Base-by-base conservation (phyloP, 2,329 filamentous ascomycete species). In the Diaporthe citrichinensis region DNA sequence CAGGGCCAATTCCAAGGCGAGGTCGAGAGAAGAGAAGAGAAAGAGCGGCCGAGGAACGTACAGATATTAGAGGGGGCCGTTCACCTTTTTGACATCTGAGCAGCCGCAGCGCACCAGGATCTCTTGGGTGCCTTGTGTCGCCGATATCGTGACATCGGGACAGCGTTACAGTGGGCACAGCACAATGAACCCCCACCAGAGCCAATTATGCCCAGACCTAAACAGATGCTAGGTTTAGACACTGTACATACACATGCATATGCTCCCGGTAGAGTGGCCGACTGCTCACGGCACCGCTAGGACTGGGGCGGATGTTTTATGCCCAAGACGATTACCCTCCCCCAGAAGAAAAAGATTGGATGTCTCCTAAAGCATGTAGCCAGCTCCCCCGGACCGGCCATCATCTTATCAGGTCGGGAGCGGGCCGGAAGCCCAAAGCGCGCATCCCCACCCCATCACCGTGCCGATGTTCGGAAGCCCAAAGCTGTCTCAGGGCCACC, bases 1-100 rank as follows among this genome's bases (percentile, higher is more conserved):
- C 51, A 14, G 25, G 81, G 80, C 2, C 79, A 80, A 20, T 84
- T 81, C 71, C 81, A 59, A 55, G 57, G 6, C 23, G 20, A 59
- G 23, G 23, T n/a, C 4, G 39, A 17, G 41, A 28, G 41, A 15
- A 6, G 41, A 28, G 41, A 15, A 6, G 5, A 20, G 15, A 8
- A 23, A 10, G 36, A 23, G 39, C 4, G 14, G 17, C 1, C 7
- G 25, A 41, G n/a, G 15, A 5, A 28, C 8, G 20, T 20, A 28
- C 8, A 44, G 12, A 28, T 62, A 8, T 31, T 23, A 31, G 25
- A 5, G 3, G 28, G 3, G 36, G 17, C 17, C 17, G 23, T 23
- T n/a, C 55, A 25, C 17, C 34, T 58, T 28, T 23, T 4, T n/a
- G 17, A 28, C 20, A 36, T 58, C 36, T 10, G 31, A 58, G 3